Evolutionary conservation across 176 grass and related monocot species (phyloP).

Genomic region (Lolium rigidum): DNA sequence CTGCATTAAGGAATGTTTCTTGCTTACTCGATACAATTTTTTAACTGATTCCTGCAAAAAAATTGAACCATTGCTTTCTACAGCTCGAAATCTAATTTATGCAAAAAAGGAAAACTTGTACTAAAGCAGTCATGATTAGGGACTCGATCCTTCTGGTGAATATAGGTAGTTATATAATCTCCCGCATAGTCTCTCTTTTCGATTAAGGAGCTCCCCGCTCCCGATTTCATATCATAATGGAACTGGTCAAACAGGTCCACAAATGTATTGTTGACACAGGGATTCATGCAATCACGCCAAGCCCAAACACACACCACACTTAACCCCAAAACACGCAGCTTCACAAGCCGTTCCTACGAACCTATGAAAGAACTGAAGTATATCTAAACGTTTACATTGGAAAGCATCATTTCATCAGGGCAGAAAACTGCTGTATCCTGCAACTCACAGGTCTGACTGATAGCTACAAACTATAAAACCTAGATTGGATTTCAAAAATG

Average conservation of each 20-base stretch:
- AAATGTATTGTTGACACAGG: background rate
- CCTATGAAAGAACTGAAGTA: background rate
- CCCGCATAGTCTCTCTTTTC: no score
- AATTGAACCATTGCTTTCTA: background rate
- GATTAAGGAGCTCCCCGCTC: background rate
- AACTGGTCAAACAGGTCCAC: background rate
- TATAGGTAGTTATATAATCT: no score
- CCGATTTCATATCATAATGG: background rate
- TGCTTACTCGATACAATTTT: background rate
- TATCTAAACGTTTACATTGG: background rate
- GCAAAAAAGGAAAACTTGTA: background rate
- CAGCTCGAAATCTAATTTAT: background rate
- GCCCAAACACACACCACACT: background rate
- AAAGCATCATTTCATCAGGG: background rate
- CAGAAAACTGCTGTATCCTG: background rate
- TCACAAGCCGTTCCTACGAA: background rate
- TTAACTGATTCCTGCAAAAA: background rate
- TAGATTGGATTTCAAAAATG: background rate
- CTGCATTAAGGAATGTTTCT: background rate
- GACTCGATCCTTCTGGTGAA: background rate
- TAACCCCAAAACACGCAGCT: background rate
- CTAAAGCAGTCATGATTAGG: background rate
- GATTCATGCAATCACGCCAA: background rate
- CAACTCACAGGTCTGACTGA: background rate
- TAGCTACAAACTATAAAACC: background rate